These are phyloP conservation scores for Davidsoniella eucalypti DNA, from an alignment of 2,329 filamentous ascomycete genomes.

Conservation along the genomic window DNA sequence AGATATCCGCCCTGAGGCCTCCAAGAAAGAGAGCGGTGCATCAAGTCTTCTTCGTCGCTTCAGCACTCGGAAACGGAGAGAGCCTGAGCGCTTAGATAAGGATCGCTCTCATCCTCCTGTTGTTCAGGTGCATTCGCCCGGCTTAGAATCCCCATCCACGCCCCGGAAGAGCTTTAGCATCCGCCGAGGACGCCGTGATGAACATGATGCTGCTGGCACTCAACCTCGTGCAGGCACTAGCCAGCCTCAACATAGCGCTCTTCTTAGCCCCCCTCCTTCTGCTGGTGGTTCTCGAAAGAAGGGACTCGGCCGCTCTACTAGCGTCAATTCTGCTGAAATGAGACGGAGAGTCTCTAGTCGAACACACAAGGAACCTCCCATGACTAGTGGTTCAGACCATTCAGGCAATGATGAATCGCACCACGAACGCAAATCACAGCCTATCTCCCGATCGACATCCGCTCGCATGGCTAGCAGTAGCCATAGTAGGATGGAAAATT, in stretches of 20 bases:
- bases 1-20: slow-evolving; percentile 40
- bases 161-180: slow-evolving; percentile 85
- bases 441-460: slow-evolving; percentile 42
- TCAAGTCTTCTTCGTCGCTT: slow-evolving; percentile 74
- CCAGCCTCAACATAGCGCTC: slow-evolving; percentile 60
- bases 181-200: slow-evolving; percentile 38
- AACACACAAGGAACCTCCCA: slow-evolving; percentile 46
- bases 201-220: slow-evolving; percentile 31
- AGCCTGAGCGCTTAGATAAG: slow-evolving; percentile 44
- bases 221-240: slow-evolving; percentile 39
- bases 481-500: slow-evolving; percentile 78
- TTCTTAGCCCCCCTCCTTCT: slow-evolving; percentile 57
- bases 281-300: slow-evolving; percentile 44
- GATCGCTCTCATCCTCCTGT: slow-evolving; percentile 54
- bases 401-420: slow-evolving; percentile 41
- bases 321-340: slow-evolving; percentile 77
- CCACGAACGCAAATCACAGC: slow-evolving; percentile 32
- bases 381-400: slow-evolving; percentile 66
- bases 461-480: slow-evolving; percentile 74
- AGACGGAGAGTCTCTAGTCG: slow-evolving; percentile 40
- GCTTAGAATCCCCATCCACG: slow-evolving; percentile 39
- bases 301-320: slow-evolving; percentile 70
- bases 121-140: slow-evolving; percentile 64
- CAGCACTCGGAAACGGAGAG: slow-evolving; percentile 67
- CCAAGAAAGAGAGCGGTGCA: slow-evolving; percentile 77